Base-by-base conservation (phyloP, 2,329 filamentous ascomycete species). In the Aspergillus ibericus region DNA sequence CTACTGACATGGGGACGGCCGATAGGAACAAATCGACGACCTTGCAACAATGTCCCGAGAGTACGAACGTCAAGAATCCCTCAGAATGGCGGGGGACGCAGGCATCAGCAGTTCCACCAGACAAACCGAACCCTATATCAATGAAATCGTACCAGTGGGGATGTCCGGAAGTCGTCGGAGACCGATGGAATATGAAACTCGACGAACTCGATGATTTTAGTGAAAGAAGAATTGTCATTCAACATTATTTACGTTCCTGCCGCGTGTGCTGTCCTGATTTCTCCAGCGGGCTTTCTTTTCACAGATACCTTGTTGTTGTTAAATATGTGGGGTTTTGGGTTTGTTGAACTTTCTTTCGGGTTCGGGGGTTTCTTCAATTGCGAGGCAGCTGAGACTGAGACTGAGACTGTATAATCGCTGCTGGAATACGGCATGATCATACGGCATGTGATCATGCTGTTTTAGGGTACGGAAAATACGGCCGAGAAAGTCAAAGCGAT, bases 1-100 rank as follows among this genome's bases (percentile, higher is more conserved):
- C 61, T 68, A 52, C 35, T 32, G 12, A 69, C 55, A 51, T 12
- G 22, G 36, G 44, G 3, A 4, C n/a, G n/a, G n/a, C 4, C 1
- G 42, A 18, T 60, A 81, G 79, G 73, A 78, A 67, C 79, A 81
- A 77, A 81, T 81, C 60, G 76, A 80, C 59, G 79, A 81, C 60
- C 71, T 81, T n/a, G 73, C 74, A 52, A 68, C 69, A 27, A 77
- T 81, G 70, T 81, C 79, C 10, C 68, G 75, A 53, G 77, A 80
- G 62, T 81, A 81, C 63, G 79, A 81, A 64, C 72, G 70, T 52
- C 77, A 81, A 59, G 78, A 80, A 58, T 75, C 79, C 8, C 69
- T 78, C 44, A 72, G 79, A 20, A 81, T 81, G 78, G 63, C 70
- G 9, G 69, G 66, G 18, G 67, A 71, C n/a, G 63, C 62, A 49